Evolutionary conservation across 345 rosid species (phyloP), one percentile per base, ranked within the genome.

Genomic region (Angophora floribunda): DNA sequence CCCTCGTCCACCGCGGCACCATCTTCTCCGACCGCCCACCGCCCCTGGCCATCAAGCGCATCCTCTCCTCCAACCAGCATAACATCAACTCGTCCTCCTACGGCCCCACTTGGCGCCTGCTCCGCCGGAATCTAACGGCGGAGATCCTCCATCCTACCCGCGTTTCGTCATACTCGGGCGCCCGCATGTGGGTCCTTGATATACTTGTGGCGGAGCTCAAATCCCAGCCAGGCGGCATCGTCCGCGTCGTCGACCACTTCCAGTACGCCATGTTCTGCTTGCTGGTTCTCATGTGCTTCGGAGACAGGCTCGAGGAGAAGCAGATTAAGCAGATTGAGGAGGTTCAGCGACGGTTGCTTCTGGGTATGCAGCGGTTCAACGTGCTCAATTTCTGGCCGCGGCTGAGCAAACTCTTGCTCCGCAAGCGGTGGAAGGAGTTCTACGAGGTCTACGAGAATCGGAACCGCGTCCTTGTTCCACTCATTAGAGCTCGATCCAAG

Each of bases 1-100:
- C 89, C 86, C 89, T 88, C 79, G 30, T 84, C 87, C 89, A 88
- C 52, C 49, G 51, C 30, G 86, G 89, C 47, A 61, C 87, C 86
- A 13, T 14, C 75, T 88, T 88, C 36, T 30, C 89, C 61, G 50
- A 84, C 80, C 86, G 87, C 53, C 89, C 87, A 36, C 67, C 67
- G 13, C 67, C 67, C 32, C 67, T 6, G 7, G 7, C 67, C 67
- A 61, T 12, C 67, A 2, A 1, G 15, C 67, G 67, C 32, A 5
- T 61, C 67, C 32, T 61, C 67, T 26, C 32, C 28, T 6, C 67
- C 15, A 61, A 61, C 32, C 32, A 61, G 67, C 67, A 61, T 7
- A 12, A 61, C 67, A 61, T 61, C 67, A 61, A 12, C 67, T 2
- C 1, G 15, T 11, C 67, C 32, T 28, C 67, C 32, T 61, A 61